Percentiles rank a stretch among this genome's conserved stretches.
Evolutionary conservation across 176 grass and related monocot species (phyloP).

Genomic region (Bonia amplexicaulis): DNA sequence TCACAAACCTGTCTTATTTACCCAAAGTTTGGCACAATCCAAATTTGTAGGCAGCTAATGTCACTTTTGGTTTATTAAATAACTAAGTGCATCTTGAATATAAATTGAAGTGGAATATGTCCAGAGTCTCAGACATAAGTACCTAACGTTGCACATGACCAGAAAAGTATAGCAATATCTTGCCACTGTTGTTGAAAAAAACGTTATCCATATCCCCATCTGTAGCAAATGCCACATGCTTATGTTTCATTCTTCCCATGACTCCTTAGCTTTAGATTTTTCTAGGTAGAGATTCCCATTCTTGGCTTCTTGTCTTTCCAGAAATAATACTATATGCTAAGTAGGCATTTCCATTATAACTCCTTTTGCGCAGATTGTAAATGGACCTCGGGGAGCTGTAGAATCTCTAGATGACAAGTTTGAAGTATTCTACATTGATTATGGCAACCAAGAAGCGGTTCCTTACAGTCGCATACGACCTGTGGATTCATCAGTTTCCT

Average conservation of each 20-base stretch:
- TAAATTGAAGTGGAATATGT: neutral
- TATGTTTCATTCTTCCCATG: neutral
- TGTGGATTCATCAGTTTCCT: slow-evolving; percentile 60
- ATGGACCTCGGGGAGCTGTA: slow-evolving; percentile 74
- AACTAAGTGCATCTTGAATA: neutral
- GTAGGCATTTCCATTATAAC: neutral
- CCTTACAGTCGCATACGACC: slow-evolving; percentile 73
- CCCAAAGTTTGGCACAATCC: neutral
- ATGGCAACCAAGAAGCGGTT: slow-evolving; percentile 91
- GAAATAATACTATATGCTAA: neutral
- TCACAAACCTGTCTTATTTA: neutral
- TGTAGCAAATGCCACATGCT: neutral
- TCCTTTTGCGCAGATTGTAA: slow-evolving; percentile 65
- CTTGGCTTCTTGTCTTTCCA: neutral
- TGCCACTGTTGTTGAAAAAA: neutral
- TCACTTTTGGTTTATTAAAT: neutral
- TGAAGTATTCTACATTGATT: slow-evolving; percentile 98
- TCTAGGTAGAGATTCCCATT: neutral
- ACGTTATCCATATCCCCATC: neutral
- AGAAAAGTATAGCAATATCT: neutral
- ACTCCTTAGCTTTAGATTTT: neutral
- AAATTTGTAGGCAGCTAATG: neutral
- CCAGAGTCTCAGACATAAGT: neutral
- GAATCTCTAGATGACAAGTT: slow-evolving; percentile 72
- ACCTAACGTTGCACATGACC: neutral